These are phyloP conservation scores for Phylloporus rhodoxanthus DNA, from an alignment of 768 basidiomycete genomes.

Conservation along the genomic window DNA sequence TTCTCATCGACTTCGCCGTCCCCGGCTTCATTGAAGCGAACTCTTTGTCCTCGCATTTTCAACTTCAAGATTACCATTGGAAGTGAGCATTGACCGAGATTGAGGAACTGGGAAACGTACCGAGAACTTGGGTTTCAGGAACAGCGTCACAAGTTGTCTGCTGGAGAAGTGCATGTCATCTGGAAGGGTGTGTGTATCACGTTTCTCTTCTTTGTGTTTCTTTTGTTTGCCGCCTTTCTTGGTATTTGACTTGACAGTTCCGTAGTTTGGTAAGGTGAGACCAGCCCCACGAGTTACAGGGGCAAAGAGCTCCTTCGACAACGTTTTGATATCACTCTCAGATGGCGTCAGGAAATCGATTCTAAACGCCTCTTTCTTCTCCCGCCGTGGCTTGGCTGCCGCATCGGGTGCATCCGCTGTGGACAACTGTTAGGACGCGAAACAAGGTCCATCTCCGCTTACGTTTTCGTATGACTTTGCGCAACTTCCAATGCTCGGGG, in stretches of 20 bases:
- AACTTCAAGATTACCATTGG: slow-evolving; percentile 44
- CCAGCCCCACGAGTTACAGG: slow-evolving; percentile 65
- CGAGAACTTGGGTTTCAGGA: slow-evolving; percentile 93
- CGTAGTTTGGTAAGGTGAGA: slow-evolving; percentile 60
- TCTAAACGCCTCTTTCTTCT: slow-evolving; percentile 75
- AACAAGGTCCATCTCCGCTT: slow-evolving; percentile 22
- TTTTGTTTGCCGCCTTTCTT: slow-evolving; percentile 40
- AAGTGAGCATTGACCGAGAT: slow-evolving; percentile 2
- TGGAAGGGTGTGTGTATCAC: slow-evolving; percentile 74
- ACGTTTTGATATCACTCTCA: slow-evolving; percentile 54
- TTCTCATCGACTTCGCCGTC: slow-evolving; percentile 93
- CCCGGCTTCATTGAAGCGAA: slow-evolving; percentile 47
- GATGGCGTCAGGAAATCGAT: slow-evolving; percentile 69
- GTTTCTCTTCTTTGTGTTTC: slow-evolving; percentile 52
- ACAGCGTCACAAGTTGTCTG: slow-evolving; percentile 82
- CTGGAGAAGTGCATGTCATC: slow-evolving; percentile 98
- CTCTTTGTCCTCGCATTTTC: slow-evolving; percentile 78
- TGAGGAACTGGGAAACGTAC: slow-evolving; percentile 42
- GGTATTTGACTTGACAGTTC: slow-evolving; percentile 22
- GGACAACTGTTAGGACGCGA: slow-evolving; percentile 5
- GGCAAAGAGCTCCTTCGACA: slow-evolving; percentile 70
- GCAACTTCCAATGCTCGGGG: slow-evolving; percentile 96
- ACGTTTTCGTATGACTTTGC: slow-evolving; percentile 77
- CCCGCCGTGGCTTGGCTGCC: slow-evolving; percentile 50
- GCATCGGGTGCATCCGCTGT: slow-evolving; percentile 48